phyloP scores from a whole-genome alignment of 2,329 filamentous ascomycete species.

The Byssothecium circinans region DNA sequence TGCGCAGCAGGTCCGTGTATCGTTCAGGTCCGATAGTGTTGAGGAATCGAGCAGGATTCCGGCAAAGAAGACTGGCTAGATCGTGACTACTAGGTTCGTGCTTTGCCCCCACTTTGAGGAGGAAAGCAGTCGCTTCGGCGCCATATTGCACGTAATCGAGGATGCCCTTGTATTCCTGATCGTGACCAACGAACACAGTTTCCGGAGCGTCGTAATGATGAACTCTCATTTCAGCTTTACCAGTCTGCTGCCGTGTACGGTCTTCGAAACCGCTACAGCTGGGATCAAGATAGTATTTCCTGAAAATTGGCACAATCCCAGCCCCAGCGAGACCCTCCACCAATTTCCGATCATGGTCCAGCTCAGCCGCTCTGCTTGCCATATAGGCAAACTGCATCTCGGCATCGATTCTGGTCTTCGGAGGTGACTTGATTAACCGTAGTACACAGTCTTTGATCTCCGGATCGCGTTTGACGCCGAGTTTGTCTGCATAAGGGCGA shows the following conservation, averaged over 20 bases:
- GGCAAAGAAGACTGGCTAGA: slow-evolving; percentile 79
- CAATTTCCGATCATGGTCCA: slow-evolving; percentile 52
- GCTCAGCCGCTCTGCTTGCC: slow-evolving; percentile 71
- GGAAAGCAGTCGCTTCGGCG: slow-evolving; percentile 79
- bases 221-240: slow-evolving; percentile 44
- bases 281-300: slow-evolving; percentile 37
- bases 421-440: slow-evolving; percentile 70
- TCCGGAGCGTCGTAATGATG: slow-evolving; percentile 65
- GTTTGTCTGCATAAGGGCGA: slow-evolving; percentile 78
- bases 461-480: slow-evolving; percentile 83
- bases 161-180: slow-evolving; percentile 77
- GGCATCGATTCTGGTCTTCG: slow-evolving; percentile 67
- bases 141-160: slow-evolving; percentile 98
- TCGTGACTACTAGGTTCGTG: slow-evolving; percentile 85
- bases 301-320: slow-evolving; percentile 43
- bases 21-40: slow-evolving; percentile 81
- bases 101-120: slow-evolving; percentile 87
- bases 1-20: slow-evolving; percentile 80
- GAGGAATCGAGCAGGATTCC: slow-evolving; percentile 79
- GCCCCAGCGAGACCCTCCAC: slow-evolving; percentile 29
- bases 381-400: slow-evolving; percentile 80
- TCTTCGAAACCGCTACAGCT: slow-evolving; percentile 38
- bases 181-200: slow-evolving; percentile 76
- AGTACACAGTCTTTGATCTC: slow-evolving; percentile 76
- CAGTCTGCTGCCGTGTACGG: slow-evolving; percentile 32